A percentile compares a stretch with the other conserved stretches of the same genome.
Conservation (phyloP, 2,329 filamentous ascomycete species). For the Aspergillus niger region DNA sequence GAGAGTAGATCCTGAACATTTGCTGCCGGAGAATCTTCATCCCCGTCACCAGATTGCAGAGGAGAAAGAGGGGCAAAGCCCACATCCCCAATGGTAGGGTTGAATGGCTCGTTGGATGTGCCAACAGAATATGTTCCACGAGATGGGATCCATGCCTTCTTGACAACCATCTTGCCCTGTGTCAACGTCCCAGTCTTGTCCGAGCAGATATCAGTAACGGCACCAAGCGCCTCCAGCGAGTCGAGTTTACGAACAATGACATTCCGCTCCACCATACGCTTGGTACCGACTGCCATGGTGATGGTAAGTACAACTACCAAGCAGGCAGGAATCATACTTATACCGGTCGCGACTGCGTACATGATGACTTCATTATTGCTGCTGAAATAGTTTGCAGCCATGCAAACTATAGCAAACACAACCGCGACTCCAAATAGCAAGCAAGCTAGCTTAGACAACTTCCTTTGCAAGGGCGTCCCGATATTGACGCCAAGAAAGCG, state of each 20-base stretch:
- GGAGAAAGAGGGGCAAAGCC: too few species aligned
- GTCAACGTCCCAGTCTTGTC: constrained; percentile 64
- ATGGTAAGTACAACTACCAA: constrained; percentile 68
- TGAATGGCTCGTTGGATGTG: constrained; percentile 57
- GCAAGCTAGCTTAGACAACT: constrained; percentile 68
- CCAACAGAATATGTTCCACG: constrained; percentile 61
- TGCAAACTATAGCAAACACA: constrained; percentile 68
- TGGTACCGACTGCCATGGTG: constrained; percentile 65
- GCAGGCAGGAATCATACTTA: constrained; percentile 66
- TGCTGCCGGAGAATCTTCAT: too few species aligned
- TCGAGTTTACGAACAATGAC: constrained; percentile 61
- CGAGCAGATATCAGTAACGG: constrained; percentile 61
- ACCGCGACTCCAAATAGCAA: constrained; percentile 68
- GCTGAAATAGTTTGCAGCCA: constrained; percentile 64
- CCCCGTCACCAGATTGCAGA: not conserved
- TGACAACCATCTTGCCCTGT: constrained; percentile 65
- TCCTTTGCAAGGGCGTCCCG: constrained; percentile 69
- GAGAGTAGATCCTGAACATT: not conserved
- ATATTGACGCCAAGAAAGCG: constrained; percentile 68
- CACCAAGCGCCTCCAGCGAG: constrained; percentile 62
- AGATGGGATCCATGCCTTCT: constrained; percentile 61
- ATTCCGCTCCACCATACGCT: constrained; percentile 58
- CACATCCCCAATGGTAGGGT: constrained; percentile 54
- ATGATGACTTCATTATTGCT: constrained; percentile 63
- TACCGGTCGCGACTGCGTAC: constrained; percentile 61